Evolutionary conservation across 2,329 filamentous ascomycete genomes (phyloP).

Genomic region (Beauveria asiatica): DNA sequence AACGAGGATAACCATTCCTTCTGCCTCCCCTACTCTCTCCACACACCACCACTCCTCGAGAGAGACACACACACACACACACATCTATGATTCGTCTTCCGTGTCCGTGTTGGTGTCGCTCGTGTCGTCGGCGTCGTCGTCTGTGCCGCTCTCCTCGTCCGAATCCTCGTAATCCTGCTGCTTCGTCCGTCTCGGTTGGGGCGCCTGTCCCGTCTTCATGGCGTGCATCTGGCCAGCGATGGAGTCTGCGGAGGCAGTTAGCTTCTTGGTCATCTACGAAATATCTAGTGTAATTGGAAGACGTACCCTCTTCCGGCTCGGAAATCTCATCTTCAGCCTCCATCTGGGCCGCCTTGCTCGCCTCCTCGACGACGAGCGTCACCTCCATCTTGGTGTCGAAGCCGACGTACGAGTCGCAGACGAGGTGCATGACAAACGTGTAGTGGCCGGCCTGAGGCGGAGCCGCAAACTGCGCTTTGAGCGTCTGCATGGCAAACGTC

Average conservation of each 20-base stretch:
- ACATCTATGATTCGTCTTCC: conserved; percentile 46
- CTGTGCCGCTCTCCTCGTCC: conserved; percentile 74
- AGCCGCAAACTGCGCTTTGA: conserved; percentile 95
- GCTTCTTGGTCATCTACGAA: conserved; percentile 3
- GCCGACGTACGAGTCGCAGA: conserved; percentile 92
- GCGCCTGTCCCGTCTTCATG: conserved; percentile 61
- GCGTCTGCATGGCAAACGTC: conserved; percentile 89
- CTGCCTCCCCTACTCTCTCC: neutral
- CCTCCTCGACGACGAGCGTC: conserved; percentile 80
- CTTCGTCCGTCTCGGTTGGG: conserved; percentile 50
- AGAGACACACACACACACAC: neutral
- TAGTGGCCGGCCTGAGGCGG: conserved; percentile 89
- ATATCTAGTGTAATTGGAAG: neutral
- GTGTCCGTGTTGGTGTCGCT: conserved; percentile 63
- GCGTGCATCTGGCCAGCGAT: conserved; percentile 86
- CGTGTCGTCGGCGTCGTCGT: conserved; percentile 58
- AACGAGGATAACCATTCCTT: neutral
- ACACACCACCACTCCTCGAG: neutral
- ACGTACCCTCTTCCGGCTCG: conserved; percentile 91
- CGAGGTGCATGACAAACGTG: conserved; percentile 85
- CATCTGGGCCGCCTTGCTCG: conserved; percentile 72
- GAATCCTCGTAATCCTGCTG: conserved; percentile 41
- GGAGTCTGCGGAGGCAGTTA: conserved; percentile 52
- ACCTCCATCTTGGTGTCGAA: conserved; percentile 91
- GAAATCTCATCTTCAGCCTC: conserved; percentile 89